phyloP scores from a whole-genome alignment of 2,329 filamentous ascomycete species.

The Penicillium janthinellum region DNA sequence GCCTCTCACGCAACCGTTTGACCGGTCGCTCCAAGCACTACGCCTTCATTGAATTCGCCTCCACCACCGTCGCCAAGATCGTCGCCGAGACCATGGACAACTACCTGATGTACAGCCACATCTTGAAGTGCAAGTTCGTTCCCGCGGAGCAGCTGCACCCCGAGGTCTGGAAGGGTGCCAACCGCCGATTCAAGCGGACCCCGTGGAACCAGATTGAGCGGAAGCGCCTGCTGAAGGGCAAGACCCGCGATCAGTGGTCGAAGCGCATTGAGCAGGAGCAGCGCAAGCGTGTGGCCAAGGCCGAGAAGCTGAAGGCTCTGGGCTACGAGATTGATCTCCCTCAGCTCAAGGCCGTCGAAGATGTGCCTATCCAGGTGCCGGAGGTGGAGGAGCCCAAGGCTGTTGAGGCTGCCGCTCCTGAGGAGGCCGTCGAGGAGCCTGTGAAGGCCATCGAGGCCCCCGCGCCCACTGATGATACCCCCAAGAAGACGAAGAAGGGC shows the following conservation, averaged over 20 bases:
- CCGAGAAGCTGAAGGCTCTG: conserved; percentile 72
- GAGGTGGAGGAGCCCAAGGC: conserved; percentile 31
- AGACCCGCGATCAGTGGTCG: conserved; percentile 75
- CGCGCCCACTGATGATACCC: conserved; percentile 31
- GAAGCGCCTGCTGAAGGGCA: conserved; percentile 70
- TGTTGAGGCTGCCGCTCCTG: conserved; percentile 33
- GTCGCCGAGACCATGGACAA: conserved; percentile 97
- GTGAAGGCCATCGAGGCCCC: conserved; percentile 36
- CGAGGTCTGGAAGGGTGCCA: conserved; percentile 85
- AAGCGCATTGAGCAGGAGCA: conserved; percentile 73
- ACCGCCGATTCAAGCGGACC: conserved; percentile 83
- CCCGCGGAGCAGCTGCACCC: conserved; percentile 76
- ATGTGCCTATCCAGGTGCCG: conserved; percentile 48
- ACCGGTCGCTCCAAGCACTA: conserved; percentile 92
- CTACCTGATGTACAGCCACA: conserved; percentile 92
- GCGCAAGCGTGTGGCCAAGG: conserved; percentile 67
- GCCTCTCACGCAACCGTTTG: conserved; percentile 87
- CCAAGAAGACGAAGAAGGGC: conserved; percentile 40
- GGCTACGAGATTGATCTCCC: conserved; percentile 84
- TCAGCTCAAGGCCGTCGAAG: conserved; percentile 65
- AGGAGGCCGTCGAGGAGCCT: conserved; percentile 21
- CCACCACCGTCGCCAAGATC: conserved; percentile 79
- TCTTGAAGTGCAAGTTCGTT: conserved; percentile 83
- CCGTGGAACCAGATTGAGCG: conserved; percentile 88
- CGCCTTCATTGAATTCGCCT: conserved; percentile 87